phyloP scores from a whole-genome alignment of 306 rosid genomes.

The Vigna angularis region DNA sequence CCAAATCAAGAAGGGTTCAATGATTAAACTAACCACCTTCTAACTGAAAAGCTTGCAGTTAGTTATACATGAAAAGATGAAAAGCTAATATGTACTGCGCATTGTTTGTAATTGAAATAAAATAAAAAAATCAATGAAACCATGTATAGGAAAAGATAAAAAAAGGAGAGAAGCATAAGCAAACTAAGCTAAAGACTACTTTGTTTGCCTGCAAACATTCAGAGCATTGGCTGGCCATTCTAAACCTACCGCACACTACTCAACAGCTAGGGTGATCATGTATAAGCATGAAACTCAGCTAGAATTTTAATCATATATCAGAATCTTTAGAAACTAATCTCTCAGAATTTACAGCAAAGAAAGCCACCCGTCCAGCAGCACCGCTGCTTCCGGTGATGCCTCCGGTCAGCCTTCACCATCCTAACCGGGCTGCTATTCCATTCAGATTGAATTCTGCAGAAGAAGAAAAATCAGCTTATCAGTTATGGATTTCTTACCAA shows the following conservation, averaged over 20 bases:
- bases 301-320: constrained; percentile 39
- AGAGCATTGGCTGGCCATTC: constrained; percentile 35
- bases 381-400: constrained; percentile 56
- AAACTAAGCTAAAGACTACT: constrained; percentile 38
- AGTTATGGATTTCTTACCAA: neutral
- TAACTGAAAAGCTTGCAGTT: constrained; percentile 1
- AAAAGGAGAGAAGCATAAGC: constrained; percentile 3
- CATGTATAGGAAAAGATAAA: constrained; percentile 21
- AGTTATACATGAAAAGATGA: constrained; percentile 12
- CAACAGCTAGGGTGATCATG: constrained; percentile 36
- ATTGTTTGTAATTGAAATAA: constrained; percentile 30
- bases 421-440: constrained; percentile 89
- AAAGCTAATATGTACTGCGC: constrained; percentile 29
- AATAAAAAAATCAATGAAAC: constrained; percentile 35
- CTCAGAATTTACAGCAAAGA: constrained; percentile 94
- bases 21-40: constrained; percentile 20
- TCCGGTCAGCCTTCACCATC: constrained; percentile 82
- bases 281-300: constrained; percentile 37
- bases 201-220: constrained; percentile 44
- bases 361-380: constrained; percentile 70
- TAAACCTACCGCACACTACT: constrained; percentile 58
- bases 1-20: neutral
- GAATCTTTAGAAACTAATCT: constrained; percentile 40
- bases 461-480: constrained; percentile 26
- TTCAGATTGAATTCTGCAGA: constrained; percentile 79